Evolutionary conservation across 805 yeast genomes (phyloP), one percentile per base, ranked within the genome.

Genomic region (Cyberlindnera xylosilytica): DNA sequence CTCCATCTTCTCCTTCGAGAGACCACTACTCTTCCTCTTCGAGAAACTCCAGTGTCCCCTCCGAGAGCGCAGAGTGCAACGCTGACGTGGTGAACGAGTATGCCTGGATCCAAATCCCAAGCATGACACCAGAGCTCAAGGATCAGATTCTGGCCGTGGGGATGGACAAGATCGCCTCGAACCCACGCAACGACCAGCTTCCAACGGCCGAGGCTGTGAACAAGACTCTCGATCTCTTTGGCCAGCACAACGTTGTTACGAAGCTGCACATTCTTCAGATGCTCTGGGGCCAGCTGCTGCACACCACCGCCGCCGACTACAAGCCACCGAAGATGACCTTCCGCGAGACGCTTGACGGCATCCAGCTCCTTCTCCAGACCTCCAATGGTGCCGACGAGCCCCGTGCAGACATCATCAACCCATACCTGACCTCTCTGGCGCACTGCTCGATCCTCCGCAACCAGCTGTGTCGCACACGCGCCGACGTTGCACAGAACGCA

Each of bases 281-380:
- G 4, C 33, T 39, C 7, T 39, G 32, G 13, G 42, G 42, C 8
- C 15, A 7, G 11, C 17, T 36, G 15, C 7, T 32, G 15, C n/a
- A 18, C 16, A 12, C 22, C n/a, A 16, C 11, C 31, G 20, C 8
- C 15, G 19, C 24, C 22, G 32, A 34, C 11, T 15, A 20, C 4
- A 30, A 23, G 24, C 22, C 35, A 16, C 44, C 44, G 8, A 41
- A 41, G 37, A 31, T 41, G 40, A 26, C 40, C 6, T 16, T 36
- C 29, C 17, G 40, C 10, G 44, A 41, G 12, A 26, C 18, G 1
- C 18, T 8, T 3, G 5, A n/a, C 2, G 26, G 27, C 15, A 23
- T 31, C 8, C 26, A 36, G 17, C n/a, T 41, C 10, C 40, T 41
- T 17, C 19, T 41, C 11, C 39, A 41, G 29, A 41, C 44, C 4